Conservation (phyloP, 805 yeast species). For the Teunomyces pallodes region DNA sequence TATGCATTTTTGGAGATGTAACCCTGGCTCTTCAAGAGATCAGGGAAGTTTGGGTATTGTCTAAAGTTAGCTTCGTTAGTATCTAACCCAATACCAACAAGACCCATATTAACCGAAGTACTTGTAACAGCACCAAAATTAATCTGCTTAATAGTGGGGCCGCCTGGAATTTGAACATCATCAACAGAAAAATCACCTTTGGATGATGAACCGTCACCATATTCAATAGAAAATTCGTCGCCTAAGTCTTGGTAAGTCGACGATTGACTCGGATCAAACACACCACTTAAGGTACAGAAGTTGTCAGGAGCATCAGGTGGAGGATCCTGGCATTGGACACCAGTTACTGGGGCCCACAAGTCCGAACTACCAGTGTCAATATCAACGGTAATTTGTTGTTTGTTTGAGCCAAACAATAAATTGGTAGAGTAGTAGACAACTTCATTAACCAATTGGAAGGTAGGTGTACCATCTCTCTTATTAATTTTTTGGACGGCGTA, state of each 20-base stretch:
- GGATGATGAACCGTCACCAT: conserved; percentile 6
- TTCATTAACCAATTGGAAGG: conserved; percentile 5
- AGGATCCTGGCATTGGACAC: not conserved
- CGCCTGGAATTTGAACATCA: conserved; percentile 5
- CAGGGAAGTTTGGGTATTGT: conserved; percentile 12
- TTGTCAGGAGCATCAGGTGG: not conserved
- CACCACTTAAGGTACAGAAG: conserved; percentile 6
- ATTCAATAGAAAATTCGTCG: conserved; percentile 5
- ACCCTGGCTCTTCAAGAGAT: conserved; percentile 10
- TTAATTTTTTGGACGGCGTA: not conserved
- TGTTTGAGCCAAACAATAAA: conserved; percentile 10
- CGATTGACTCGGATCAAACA: conserved; percentile 9
- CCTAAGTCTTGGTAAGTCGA: conserved; percentile 5
- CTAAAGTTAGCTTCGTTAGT: conserved; percentile 1
- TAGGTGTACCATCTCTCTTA: conserved; percentile 1
- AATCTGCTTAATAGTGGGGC: conserved; percentile 1
- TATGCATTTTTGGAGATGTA: conserved; percentile 9
- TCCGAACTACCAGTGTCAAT: conserved; percentile 15
- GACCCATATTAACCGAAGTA: conserved; percentile 4
- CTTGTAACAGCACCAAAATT: conserved; percentile 9
- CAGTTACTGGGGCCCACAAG: conserved; percentile 7
- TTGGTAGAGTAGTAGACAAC: conserved; percentile 6
- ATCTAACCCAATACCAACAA: conserved; percentile 6
- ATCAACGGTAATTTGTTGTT: conserved; percentile 9
- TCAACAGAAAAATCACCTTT: conserved; percentile 7